Percentiles rank a stretch among this genome's conserved stretches.
phyloP scores from a whole-genome alignment of 345 rosid genomes.

The Cardamine occulta region DNA sequence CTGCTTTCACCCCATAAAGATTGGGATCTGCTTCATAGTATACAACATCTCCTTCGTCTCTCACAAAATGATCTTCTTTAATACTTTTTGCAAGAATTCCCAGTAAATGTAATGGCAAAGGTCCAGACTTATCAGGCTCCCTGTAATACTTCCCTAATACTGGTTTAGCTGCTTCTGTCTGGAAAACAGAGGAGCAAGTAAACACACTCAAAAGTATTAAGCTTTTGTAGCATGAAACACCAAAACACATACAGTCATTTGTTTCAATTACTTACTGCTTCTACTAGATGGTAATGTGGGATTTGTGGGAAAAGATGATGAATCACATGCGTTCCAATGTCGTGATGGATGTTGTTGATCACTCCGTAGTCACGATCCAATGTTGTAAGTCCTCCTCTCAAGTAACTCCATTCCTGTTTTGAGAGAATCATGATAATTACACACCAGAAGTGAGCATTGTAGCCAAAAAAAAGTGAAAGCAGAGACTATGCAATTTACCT shows the following conservation, averaged over 20 bases:
- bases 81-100: conserved; percentile 59
- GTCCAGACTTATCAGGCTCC: conserved; percentile 75
- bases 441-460: neutral
- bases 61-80: conserved; percentile 73
- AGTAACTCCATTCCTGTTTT: conserved; percentile 85
- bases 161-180: conserved; percentile 90
- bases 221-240: conserved; percentile 12
- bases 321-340: conserved; percentile 92
- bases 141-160: conserved; percentile 81
- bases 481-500: conserved; percentile 51
- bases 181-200: conserved; percentile 16
- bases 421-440: conserved; percentile 8
- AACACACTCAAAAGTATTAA: neutral
- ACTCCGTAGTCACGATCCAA: conserved; percentile 85
- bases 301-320: conserved; percentile 97
- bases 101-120: conserved; percentile 68
- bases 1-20: conserved; percentile 41
- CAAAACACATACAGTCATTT: neutral
- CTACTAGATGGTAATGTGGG: conserved; percentile 89
- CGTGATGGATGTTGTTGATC: conserved; percentile 92
- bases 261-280: conserved; percentile 63
- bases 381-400: conserved; percentile 94
- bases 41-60: conserved; percentile 72
- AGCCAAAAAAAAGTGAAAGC: conserved; percentile 7
- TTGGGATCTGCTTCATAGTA: conserved; percentile 65